These are phyloP conservation scores for Aspergillus amoenus DNA, from an alignment of 2,329 filamentous ascomycete genomes.

Conservation along the genomic window DNA sequence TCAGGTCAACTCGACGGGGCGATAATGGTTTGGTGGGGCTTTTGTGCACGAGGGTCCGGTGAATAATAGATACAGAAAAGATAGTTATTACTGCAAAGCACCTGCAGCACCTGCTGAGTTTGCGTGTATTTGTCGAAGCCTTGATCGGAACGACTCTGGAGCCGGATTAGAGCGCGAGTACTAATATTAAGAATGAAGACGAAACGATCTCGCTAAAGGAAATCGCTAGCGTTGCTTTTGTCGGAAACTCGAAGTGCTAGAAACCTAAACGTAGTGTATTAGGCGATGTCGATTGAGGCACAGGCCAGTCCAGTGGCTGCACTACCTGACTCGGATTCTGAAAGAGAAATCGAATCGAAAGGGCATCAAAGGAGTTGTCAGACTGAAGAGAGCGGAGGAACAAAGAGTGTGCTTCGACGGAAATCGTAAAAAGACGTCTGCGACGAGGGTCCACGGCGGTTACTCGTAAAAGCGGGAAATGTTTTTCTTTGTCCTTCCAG, in stretches of 20 bases:
- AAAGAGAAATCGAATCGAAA: constrained; percentile 25
- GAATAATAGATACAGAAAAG: constrained; percentile 38
- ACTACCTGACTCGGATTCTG: constrained; percentile 34
- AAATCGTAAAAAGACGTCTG: neutral
- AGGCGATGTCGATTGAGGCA: constrained; percentile 36
- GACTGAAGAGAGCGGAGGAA: constrained; percentile 9
- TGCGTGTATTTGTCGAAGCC: constrained; percentile 29
- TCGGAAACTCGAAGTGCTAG: constrained; percentile 18
- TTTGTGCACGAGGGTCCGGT: constrained; percentile 19
- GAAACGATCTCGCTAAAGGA: constrained; percentile 22
- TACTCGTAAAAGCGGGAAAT: constrained; percentile 17
- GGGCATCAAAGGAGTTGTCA: constrained; percentile 23
- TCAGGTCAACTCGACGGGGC: constrained; percentile 5
- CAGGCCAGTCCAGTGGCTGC: constrained; percentile 49
- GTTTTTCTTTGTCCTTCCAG: constrained; percentile 11
- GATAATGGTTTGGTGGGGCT: constrained; percentile 8
- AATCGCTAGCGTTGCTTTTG: constrained; percentile 9
- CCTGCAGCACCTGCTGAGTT: constrained; percentile 79
- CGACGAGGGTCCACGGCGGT: constrained; percentile 16
- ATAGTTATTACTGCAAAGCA: constrained; percentile 50
- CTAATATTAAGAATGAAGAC: constrained; percentile 19
- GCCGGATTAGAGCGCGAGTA: constrained; percentile 10
- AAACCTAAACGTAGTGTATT: constrained; percentile 31
- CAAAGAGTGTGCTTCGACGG: constrained; percentile 15
- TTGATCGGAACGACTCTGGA: constrained; percentile 9